Evolutionary conservation across 108 stramenopile species (phyloP).

Genomic region (Bacterosira constricta): DNA sequence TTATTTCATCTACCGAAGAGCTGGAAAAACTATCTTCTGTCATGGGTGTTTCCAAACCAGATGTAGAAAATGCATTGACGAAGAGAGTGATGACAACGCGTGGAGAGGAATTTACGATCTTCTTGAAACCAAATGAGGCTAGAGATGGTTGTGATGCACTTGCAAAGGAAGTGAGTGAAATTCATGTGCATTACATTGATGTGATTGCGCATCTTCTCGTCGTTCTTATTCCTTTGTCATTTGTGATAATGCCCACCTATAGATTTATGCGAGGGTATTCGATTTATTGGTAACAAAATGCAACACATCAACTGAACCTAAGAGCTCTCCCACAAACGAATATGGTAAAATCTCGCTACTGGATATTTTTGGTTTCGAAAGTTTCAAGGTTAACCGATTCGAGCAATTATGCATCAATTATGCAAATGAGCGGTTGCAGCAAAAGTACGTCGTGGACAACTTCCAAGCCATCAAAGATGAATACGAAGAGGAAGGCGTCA

Average conservation of each 20-base stretch:
- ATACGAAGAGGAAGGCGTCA: constrained; percentile 90
- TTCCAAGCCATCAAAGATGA: constrained; percentile 68
- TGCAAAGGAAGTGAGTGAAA: constrained; percentile 80
- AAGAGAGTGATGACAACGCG: constrained; percentile 75
- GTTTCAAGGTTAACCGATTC: constrained; percentile 84
- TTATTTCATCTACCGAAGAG: constrained; percentile 55
- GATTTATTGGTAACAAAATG: constrained; percentile 92
- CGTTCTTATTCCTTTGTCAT: not conserved
- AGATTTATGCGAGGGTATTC: constrained; percentile 92
- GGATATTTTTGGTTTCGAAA: constrained; percentile 98
- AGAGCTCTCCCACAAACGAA: constrained; percentile 46
- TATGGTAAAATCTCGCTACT: constrained; percentile 81
- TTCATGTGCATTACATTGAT: not conserved
- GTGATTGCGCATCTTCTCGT: not conserved
- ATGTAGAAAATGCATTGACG: constrained; percentile 74
- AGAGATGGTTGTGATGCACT: constrained; percentile 93
- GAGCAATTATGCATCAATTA: constrained; percentile 97
- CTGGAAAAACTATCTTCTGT: constrained; percentile 68
- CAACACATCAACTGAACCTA: constrained; percentile 88
- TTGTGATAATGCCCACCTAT: too few species aligned
- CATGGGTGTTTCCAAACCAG: constrained; percentile 69
- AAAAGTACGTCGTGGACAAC: constrained; percentile 83
- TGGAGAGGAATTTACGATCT: constrained; percentile 79
- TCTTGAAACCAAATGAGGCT: constrained; percentile 73
- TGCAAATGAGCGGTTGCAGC: constrained; percentile 96